Conservation (phyloP, 2,329 filamentous ascomycete species). For the Stromatinia cepivora region DNA sequence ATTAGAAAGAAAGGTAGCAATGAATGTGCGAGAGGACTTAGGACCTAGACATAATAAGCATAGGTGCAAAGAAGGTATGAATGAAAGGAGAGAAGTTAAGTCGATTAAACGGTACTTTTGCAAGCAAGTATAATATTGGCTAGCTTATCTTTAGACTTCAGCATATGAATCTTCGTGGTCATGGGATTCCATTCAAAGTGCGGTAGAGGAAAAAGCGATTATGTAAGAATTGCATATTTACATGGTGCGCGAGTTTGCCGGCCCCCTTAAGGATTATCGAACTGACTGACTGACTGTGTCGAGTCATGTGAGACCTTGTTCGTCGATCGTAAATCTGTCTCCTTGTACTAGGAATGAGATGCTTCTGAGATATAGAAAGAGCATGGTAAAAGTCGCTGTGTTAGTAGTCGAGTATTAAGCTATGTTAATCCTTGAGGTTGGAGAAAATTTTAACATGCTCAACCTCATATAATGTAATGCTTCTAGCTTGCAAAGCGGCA, state of each 20-base stretch:
- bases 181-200: background rate
- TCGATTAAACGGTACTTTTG: background rate
- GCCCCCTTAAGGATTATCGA: background rate
- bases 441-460: too few relatives aligned
- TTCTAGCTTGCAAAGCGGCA: too few relatives aligned
- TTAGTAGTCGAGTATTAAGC: background rate
- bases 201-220: background rate
- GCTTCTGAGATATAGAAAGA: background rate
- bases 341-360: background rate
- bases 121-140: too few relatives aligned
- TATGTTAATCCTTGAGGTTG: background rate
- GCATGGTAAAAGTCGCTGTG: background rate
- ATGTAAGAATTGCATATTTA: too few relatives aligned
- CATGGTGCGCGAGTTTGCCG: background rate
- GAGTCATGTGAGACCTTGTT: background rate
- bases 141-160: background rate
- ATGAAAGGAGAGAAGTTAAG: conserved; percentile 32
- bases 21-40: conserved; percentile 33
- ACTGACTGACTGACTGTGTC: background rate
- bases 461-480: background rate
- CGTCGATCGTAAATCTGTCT: background rate
- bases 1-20: background rate
- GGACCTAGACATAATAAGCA: conserved; percentile 34
- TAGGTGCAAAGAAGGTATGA: conserved; percentile 43
- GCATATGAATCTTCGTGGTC: background rate